A percentile compares a stretch with the other conserved stretches of the same genome.
Conservation (phyloP, 1,139 yeast genomes). For the Sugiyamaella japonica region DNA sequence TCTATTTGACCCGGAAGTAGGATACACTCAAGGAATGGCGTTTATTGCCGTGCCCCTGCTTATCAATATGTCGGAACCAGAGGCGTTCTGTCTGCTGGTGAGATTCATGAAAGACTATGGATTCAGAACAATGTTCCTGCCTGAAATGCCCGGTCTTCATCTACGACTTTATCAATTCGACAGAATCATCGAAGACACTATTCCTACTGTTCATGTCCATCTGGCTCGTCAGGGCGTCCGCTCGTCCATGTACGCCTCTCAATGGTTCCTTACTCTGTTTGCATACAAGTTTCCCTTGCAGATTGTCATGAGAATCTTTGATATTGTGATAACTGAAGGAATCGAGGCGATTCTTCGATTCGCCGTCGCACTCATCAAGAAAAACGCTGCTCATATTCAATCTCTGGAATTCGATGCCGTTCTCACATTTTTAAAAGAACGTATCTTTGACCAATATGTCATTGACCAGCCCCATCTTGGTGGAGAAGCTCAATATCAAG, state of each 20-base stretch:
- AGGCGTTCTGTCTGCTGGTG: constrained; percentile 79
- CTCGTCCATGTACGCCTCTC: constrained; percentile 92
- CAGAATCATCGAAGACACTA: constrained; percentile 66
- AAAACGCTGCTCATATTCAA: constrained; percentile 61
- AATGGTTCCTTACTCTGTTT: constrained; percentile 93
- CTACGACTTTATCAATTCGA: constrained; percentile 85
- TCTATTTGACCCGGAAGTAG: constrained; percentile 86
- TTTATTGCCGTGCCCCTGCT: constrained; percentile 83
- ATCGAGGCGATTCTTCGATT: constrained; percentile 78
- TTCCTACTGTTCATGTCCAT: constrained; percentile 73
- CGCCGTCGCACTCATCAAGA: constrained; percentile 72
- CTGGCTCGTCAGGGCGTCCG: constrained; percentile 79
- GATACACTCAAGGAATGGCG: constrained; percentile 98
- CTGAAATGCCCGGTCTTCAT: constrained; percentile 94
- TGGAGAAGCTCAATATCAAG: constrained; percentile 48
- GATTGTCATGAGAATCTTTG: constrained; percentile 79
- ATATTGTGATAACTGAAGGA: constrained; percentile 85
- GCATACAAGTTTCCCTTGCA: constrained; percentile 90
- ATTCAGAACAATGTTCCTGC: constrained; percentile 70
- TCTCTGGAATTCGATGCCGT: constrained; percentile 70
- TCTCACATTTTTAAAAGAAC: constrained; percentile 73
- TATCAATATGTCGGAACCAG: constrained; percentile 76
- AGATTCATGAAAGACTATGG: constrained; percentile 83
- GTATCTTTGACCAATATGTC: constrained; percentile 69
- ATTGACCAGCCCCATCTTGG: constrained; percentile 32